These are phyloP conservation scores for Umbellularia californica DNA, from an alignment of 164 flowering plant genomes.

Conservation along the genomic window DNA sequence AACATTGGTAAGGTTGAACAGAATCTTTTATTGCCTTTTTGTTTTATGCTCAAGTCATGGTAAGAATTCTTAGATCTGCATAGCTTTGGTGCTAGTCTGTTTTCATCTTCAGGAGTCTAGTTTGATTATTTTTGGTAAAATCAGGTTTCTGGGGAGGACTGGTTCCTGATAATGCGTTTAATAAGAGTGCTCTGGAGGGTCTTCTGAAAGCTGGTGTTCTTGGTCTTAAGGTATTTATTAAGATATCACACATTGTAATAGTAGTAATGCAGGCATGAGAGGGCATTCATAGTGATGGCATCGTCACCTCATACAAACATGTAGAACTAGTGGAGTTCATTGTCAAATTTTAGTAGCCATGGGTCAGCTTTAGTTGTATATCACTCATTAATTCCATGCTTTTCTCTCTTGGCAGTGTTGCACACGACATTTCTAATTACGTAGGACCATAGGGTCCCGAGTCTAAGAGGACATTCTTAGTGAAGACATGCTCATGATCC, in stretches of 20 bases:
- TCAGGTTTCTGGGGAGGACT: conserved; percentile 99
- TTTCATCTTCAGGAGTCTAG: background rate
- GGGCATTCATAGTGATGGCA: background rate
- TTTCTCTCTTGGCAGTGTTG: background rate
- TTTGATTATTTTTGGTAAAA: background rate
- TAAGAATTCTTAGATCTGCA: background rate
- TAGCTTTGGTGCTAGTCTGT: background rate
- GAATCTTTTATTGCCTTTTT: background rate
- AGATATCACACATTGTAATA: background rate
- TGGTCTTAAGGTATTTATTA: conserved; percentile 71
- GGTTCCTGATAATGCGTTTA: conserved; percentile 94
- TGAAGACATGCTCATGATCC: too few species aligned
- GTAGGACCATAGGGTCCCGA: too few species aligned
- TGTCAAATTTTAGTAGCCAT: too few species aligned
- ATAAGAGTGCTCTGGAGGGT: conserved; percentile 59
- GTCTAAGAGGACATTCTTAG: too few species aligned
- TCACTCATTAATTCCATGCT: too few species aligned
- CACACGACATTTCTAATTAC: background rate
- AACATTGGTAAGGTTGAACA: background rate
- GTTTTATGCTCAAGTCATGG: background rate
- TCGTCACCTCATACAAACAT: too few species aligned
- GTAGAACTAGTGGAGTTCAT: too few species aligned
- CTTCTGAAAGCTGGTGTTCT: conserved; percentile 87
- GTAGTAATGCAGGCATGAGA: background rate
- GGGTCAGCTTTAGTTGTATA: too few species aligned